Base-by-base conservation (phyloP, 257 asterid genomes). In the Paulownia fortunei region DNA sequence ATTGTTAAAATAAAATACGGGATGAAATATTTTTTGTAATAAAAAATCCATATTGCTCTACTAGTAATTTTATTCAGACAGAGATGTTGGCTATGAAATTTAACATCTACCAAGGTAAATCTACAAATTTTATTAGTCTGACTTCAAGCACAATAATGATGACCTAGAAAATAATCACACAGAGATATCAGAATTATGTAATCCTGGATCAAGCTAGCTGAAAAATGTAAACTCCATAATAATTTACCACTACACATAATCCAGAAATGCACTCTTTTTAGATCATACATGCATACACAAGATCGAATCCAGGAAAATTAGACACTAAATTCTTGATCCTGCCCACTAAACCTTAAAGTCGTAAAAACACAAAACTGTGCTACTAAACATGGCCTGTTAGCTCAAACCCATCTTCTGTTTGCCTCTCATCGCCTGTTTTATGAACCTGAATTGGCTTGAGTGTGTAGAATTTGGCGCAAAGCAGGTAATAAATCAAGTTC, bases 381-480 rank as follows among this genome's bases (percentile, higher is more conserved):
- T 2, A 32, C 21, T 64, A 87, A 62, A 85, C 90, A 46, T 44
- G 82, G 69, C 44, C 71, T 12, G 56, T 70, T 27, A 90, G 87
- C 75, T 90, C 83, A 56, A 85, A n/a, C 13, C 72, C 83, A 9
- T 84, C 83, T 58, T 66, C 78, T 5, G 56, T 70, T 3, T 21
- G 4, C 30, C 30, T 18, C 51, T 15, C 79, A 32, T 75, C 88
- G 12, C 70, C 68, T 36, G 26, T 46, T 11, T 69, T 62, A 5
- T 51, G 79, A 44, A 84, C 69, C 77, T 84, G 83, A 78, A 93
- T 30, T 2, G 98, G 96, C 89, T 93, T 93, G 8, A 87, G 86
- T 6, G 93, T 90, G 24, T 93, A 93, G 21, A 88, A 82, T 37
- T 88, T 93, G 0, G 98, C 96, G 67, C 98, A 93, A n/a, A 82